Conservation (phyloP, 345 rosid species). For the Gossypium bickii region DNA sequence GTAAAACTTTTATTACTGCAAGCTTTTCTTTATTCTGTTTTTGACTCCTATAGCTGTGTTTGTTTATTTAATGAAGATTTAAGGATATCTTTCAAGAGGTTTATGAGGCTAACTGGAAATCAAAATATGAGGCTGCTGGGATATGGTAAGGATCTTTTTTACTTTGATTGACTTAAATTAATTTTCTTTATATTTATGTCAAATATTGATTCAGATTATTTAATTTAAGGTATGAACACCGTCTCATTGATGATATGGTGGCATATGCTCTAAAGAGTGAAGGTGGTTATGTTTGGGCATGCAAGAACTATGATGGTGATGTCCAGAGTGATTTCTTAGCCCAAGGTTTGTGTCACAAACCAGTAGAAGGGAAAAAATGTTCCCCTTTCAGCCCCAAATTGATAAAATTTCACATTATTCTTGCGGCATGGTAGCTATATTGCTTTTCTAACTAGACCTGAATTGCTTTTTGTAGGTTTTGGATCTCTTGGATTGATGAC, state of each 20-base stretch:
- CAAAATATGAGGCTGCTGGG: slow-evolving; percentile 90
- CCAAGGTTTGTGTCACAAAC: slow-evolving; percentile 55
- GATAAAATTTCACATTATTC: background rate
- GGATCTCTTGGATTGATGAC: slow-evolving; percentile 98
- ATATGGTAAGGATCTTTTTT: slow-evolving; percentile 55
- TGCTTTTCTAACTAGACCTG: slow-evolving; percentile 16
- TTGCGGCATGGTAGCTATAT: background rate
- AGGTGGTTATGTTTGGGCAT: slow-evolving; percentile 99
- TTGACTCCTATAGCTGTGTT: background rate
- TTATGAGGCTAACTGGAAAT: slow-evolving; percentile 87
- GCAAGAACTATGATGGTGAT: slow-evolving; percentile 99
- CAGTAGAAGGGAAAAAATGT: background rate
- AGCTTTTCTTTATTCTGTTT: background rate
- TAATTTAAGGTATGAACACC: slow-evolving; percentile 90
- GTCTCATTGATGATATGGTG: slow-evolving; percentile 99
- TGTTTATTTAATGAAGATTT: slow-evolving; percentile 51
- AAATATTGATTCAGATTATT: slow-evolving; percentile 5
- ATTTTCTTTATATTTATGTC: slow-evolving; percentile 8
- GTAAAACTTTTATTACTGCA: background rate
- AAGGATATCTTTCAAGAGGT: slow-evolving; percentile 98
- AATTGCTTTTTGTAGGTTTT: slow-evolving; percentile 48
- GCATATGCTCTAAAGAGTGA: slow-evolving; percentile 96
- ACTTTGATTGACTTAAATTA: background rate
- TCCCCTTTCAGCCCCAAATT: background rate
- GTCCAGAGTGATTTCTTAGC: slow-evolving; percentile 99